Conservation (phyloP, 345 rosid species). For the Dovyalis caffra region DNA sequence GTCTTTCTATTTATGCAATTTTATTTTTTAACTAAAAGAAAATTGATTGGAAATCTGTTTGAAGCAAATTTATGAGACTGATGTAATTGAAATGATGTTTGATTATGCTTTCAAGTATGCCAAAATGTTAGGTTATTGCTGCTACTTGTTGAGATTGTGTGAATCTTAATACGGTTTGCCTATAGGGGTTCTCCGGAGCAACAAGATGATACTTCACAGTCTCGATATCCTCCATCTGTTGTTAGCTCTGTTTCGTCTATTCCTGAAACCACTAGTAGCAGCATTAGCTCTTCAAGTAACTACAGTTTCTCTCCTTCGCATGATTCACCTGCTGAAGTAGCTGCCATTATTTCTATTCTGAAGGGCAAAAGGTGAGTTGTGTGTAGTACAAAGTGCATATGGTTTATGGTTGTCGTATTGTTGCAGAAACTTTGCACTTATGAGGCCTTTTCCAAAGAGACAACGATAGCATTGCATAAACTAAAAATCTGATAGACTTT, state of each 20-base stretch:
- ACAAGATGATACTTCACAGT: slow-evolving; percentile 53
- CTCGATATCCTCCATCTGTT: slow-evolving; percentile 76
- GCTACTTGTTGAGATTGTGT: no score
- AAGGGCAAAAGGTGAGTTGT: slow-evolving; percentile 66
- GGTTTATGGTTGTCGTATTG: slow-evolving; percentile 2
- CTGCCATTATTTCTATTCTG: no score
- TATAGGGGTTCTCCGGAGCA: slow-evolving; percentile 73
- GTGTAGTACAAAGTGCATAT: neutral
- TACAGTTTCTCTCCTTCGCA: slow-evolving; percentile 41
- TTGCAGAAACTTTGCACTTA: neutral
- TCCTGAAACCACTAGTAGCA: slow-evolving; percentile 46
- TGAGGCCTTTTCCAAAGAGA: no score
- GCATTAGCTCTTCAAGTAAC: slow-evolving; percentile 30
- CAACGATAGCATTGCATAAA: no score
- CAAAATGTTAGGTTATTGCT: no score
- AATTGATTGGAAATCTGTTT: no score
- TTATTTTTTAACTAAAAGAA: no score
- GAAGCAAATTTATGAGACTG: no score
- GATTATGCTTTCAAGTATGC: no score
- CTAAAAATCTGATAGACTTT: neutral
- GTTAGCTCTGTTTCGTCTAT: slow-evolving; percentile 55
- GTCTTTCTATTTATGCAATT: no score
- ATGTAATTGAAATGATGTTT: no score
- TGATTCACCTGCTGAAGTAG: slow-evolving; percentile 76
- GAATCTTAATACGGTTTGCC: no score